Percentiles rank a stretch among this genome's conserved stretches.
phyloP scores from a whole-genome alignment of 345 rosid species.

The Gossypium turneri region DNA sequence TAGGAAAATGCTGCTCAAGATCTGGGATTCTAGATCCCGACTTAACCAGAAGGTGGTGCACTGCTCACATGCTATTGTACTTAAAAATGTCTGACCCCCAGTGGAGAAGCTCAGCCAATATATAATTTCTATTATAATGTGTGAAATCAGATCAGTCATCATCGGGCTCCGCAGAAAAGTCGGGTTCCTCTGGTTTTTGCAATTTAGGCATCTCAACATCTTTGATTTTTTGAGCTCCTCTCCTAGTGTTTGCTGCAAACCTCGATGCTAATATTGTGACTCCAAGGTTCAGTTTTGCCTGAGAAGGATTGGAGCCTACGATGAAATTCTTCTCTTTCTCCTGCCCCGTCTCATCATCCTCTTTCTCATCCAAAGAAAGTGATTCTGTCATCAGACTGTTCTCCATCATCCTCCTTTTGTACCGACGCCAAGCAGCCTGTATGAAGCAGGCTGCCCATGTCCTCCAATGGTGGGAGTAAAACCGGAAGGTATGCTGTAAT shows the following conservation, averaged over 20 bases:
- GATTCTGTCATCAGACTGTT: constrained; percentile 47
- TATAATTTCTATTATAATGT: constrained; percentile 18
- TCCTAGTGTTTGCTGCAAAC: constrained; percentile 66
- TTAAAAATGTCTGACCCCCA: not conserved
- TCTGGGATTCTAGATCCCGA: not conserved
- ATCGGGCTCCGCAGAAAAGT: constrained; percentile 5
- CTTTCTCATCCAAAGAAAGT: constrained; percentile 26
- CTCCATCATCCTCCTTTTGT: constrained; percentile 60
- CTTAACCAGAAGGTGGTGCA: not conserved
- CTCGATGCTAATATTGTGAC: constrained; percentile 56
- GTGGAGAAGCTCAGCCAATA: not conserved
- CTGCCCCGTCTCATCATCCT: constrained; percentile 9
- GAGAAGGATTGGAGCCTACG: constrained; percentile 25
- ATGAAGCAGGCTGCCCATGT: constrained; percentile 94
- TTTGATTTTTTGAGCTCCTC: constrained; percentile 57
- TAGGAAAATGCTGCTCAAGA: not conserved
- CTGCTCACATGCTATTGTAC: not conserved
- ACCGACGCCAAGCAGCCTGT: constrained; percentile 86
- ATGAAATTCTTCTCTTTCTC: constrained; percentile 21
- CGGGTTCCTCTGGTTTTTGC: constrained; percentile 68
- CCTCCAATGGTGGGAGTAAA: constrained; percentile 94
- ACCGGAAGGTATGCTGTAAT: constrained; percentile 86
- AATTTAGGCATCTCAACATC: constrained; percentile 27
- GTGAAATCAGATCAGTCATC: not conserved
- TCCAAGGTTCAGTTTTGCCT: constrained; percentile 29